These are phyloP conservation scores for Dendrothele bispora DNA, from an alignment of 768 basidiomycete species.

Conservation along the genomic window DNA sequence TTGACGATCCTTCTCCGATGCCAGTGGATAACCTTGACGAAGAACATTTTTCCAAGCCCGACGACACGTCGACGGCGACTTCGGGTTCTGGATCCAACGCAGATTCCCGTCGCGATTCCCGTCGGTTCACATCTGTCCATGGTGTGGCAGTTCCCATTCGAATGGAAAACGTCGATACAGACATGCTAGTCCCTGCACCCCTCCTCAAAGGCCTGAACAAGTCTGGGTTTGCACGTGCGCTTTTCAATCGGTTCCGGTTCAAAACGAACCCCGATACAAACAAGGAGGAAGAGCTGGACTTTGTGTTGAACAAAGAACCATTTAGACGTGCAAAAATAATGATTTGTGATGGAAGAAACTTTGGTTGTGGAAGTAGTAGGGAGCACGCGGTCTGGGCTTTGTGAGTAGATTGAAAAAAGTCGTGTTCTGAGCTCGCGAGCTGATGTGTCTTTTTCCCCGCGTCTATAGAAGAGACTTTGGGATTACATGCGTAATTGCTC, in stretches of 20 bases:
- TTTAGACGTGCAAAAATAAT: constrained; percentile 53
- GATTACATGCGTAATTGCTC: constrained; percentile 58
- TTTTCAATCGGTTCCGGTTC: constrained; percentile 55
- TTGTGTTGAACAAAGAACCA: constrained; percentile 56
- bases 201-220: constrained; percentile 68
- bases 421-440: too few relatives aligned
- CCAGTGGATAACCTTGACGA: constrained; percentile 47
- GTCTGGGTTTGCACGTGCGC: constrained; percentile 57
- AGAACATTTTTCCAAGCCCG: constrained; percentile 38
- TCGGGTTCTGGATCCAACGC: constrained; percentile 15
- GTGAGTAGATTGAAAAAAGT: constrained; percentile 32
- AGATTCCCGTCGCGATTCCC: constrained; percentile 23
- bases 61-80: constrained; percentile 24
- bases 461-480: constrained; percentile 54
- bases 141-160: constrained; percentile 53
- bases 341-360: constrained; percentile 58
- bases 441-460: not conserved
- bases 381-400: constrained; percentile 61
- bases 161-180: constrained; percentile 60
- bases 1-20: constrained; percentile 53
- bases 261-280: too few relatives aligned
- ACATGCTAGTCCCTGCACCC: constrained; percentile 67
- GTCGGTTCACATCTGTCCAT: constrained; percentile 46
- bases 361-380: constrained; percentile 61
- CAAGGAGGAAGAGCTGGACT: constrained; percentile 53